Base-by-base conservation (phyloP, 139 green algal genomes). In the Desmodesmus armatus region DNA sequence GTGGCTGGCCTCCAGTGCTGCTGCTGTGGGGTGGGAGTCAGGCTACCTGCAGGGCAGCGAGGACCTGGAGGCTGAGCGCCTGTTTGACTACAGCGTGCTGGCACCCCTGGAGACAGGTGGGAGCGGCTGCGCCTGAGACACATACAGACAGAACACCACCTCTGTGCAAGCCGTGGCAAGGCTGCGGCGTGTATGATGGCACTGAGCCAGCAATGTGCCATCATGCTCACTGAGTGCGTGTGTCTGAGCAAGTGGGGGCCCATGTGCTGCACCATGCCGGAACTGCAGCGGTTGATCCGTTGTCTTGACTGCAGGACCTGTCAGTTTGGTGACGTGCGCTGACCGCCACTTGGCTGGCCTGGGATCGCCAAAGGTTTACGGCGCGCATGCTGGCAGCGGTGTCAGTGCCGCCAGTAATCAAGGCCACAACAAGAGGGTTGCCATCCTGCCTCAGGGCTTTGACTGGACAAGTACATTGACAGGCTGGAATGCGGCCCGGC, bases 41-140 rank as follows among this genome's bases (percentile, higher is more conserved):
- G 15, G 3, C 44, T 40, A 90, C 82, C 3, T 90, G 93, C 53
- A 74, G 40, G 63, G 74, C 77, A 44, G 11, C 11, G 88, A 91
- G 44, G 92, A 96, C 7, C 39, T 94, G 63, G 92, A 96, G 62
- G 80, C 91, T 23, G 92, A 96, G 88, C 84, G 92, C 1, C 91
- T 96, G 40, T 96, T 96, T 85, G 92, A 96, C 83, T 95, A 76
- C 33, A 82, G 74, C 1, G 49, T 91, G 2, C 85, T 96, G 37
- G 91, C 92, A 2, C 92, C 89, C 60, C 17, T 80, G 15, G 40
- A 74, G 2, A n/a, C 84, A 87, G 84, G 84, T 88, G 27, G 39
- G n/a, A n/a, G n/a, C n/a, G n/a, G n/a, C n/a, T n/a, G n/a, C n/a
- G n/a, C n/a, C n/a, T n/a, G n/a, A n/a, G n/a, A n/a, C n/a, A n/a